Evolutionary conservation across 2,329 filamentous ascomycete genomes (phyloP), one percentile per base, ranked within the genome.

Genomic region (Cladobotryum mycophilum): DNA sequence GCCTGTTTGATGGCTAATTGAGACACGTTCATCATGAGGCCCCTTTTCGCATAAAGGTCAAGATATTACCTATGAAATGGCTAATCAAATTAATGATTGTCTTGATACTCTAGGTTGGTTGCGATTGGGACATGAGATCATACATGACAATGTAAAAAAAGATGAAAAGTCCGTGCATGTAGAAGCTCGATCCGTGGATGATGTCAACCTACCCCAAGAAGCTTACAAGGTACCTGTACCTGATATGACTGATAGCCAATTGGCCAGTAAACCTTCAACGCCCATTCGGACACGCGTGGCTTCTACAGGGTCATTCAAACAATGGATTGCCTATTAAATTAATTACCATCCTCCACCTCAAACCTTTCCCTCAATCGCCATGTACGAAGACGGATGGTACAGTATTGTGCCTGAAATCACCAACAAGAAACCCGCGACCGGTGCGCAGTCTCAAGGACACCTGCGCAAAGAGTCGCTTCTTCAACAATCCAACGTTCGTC

Each of bases 331-430:
- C 20, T 20, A 20, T 20, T 20, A 20, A 20, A 20, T 5, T 20
- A n/a, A n/a, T n/a, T n/a, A n/a, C n/a, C 20, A 5, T 20, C 20
- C 20, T 20, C 20, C 5, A 22, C 45, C 51, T 42, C 25, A 7
- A 30, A 41, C 50, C 37, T 17, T 47, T 33, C 48, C 48, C 42
- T 33, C 47, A 58, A 1, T 41, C 38, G 72, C 58, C 58, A 90
- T 89, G 86, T 88, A 88, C 67, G 88, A 92, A 69, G 88, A 92
- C 68, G 83, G 86, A 30, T 92, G 88, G 87, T 89, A 91, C 71
- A 88, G 79, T 65, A 85, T 89, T 63, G 81, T 88, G 56, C 80
- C 86, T 22, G 81, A 85, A 49, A 69, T 79, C 48, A 71, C 77
- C 52, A 70, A 76, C 56, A 78, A 75, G 59, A 72, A 72, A 53